Evolutionary conservation across 805 yeast genomes (phyloP).

Genomic region (Saccharomycopsis olivae): DNA sequence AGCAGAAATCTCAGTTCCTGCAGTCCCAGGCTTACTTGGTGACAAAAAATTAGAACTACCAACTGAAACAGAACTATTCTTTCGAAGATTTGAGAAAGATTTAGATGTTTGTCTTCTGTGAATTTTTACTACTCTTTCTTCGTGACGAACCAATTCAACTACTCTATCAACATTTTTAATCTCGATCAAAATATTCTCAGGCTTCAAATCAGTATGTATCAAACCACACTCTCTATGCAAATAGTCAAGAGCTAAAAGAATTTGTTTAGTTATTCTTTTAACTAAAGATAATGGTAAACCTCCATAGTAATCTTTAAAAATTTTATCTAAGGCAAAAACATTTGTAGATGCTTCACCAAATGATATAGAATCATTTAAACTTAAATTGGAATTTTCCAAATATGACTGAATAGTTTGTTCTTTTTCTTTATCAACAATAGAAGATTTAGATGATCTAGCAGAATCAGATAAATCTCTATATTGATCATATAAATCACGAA

Average conservation of each 20-base stretch:
- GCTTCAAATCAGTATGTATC: constrained; percentile 64
- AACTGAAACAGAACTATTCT: not conserved
- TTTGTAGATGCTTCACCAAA: constrained; percentile 14
- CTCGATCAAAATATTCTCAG: constrained; percentile 68
- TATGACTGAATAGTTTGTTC: not conserved
- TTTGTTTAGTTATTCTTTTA: constrained; percentile 73
- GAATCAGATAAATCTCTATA: constrained; percentile 4
- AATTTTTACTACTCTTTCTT: constrained; percentile 6
- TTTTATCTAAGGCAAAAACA: constrained; percentile 8
- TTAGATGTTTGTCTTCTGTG: not conserved
- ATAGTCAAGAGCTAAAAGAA: constrained; percentile 61
- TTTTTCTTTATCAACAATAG: not conserved
- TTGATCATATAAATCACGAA: constrained; percentile 24
- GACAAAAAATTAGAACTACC: not conserved
- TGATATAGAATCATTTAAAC: constrained; percentile 8
- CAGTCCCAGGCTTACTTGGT: not conserved
- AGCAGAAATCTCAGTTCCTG: not conserved
- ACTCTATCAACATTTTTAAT: constrained; percentile 77
- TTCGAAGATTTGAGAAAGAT: not conserved
- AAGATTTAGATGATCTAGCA: too few relatives aligned
- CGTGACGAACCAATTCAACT: constrained; percentile 27
- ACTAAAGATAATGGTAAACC: constrained; percentile 73
- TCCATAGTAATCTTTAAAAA: constrained; percentile 39
- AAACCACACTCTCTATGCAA: constrained; percentile 66
- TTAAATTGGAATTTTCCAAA: not conserved